Evolutionary conservation across 2,329 filamentous ascomycete genomes (phyloP).

Genomic region (Phialophora verrucosa): DNA sequence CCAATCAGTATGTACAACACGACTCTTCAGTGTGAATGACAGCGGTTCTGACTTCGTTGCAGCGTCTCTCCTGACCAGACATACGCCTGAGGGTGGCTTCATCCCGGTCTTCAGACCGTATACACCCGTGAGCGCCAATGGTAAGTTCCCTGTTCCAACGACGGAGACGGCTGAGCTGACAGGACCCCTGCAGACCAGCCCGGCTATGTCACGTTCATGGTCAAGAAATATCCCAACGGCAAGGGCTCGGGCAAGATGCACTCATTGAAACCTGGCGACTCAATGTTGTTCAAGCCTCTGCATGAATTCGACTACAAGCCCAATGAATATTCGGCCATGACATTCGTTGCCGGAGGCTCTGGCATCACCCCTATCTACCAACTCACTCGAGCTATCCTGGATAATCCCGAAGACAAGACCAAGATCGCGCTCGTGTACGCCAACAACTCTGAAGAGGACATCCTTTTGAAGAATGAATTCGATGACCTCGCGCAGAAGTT

Average conservation of each 20-base stretch:
- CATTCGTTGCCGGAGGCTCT: slow-evolving; percentile 72
- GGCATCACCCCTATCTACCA: slow-evolving; percentile 75
- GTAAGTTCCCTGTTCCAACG: slow-evolving; percentile 44
- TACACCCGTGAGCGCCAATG: slow-evolving; percentile 64
- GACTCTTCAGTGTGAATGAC: neutral
- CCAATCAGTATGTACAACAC: slow-evolving; percentile 35
- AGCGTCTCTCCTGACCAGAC: slow-evolving; percentile 66
- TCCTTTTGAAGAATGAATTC: slow-evolving; percentile 64
- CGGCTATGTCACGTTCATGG: slow-evolving; percentile 67
- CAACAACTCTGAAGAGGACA: slow-evolving; percentile 68
- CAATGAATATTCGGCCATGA: slow-evolving; percentile 56
- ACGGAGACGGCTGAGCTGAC: slow-evolving; percentile 17
- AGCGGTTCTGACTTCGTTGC: slow-evolving; percentile 16
- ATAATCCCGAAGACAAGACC: slow-evolving; percentile 66
- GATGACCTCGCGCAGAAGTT: slow-evolving; percentile 56
- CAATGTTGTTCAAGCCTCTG: slow-evolving; percentile 64
- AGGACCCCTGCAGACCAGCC: slow-evolving; percentile 53
- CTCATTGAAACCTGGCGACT: slow-evolving; percentile 66
- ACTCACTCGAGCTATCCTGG: slow-evolving; percentile 66
- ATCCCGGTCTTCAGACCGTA: slow-evolving; percentile 69
- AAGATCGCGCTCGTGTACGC: slow-evolving; percentile 69
- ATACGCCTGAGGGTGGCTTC: slow-evolving; percentile 63
- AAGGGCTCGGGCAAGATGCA: slow-evolving; percentile 71
- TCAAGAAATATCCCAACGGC: slow-evolving; percentile 72
- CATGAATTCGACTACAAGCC: slow-evolving; percentile 62